phyloP scores from a whole-genome alignment of 805 yeast genomes.

The Cyberlindnera bimundalis region DNA sequence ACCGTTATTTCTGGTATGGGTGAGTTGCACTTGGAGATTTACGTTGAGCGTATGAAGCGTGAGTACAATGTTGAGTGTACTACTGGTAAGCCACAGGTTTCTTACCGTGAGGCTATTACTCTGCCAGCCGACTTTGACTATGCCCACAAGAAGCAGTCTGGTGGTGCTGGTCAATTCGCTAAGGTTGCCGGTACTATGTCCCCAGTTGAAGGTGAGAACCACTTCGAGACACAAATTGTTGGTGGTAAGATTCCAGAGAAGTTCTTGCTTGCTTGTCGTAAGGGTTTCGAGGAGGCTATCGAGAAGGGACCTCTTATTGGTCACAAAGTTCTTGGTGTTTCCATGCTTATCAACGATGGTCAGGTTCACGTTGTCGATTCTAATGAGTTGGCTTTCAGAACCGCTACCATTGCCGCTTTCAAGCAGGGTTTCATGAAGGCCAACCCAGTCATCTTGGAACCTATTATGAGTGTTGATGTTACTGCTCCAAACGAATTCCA shows the following conservation, averaged over 20 bases:
- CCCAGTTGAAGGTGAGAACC: slow-evolving; percentile 64
- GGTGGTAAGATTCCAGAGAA: slow-evolving; percentile 98
- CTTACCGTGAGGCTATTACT: slow-evolving; percentile 91
- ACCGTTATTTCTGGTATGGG: slow-evolving; percentile 98
- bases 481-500: slow-evolving; percentile 97
- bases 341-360: slow-evolving; percentile 96
- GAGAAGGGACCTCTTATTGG: slow-evolving; percentile 97
- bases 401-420: slow-evolving; percentile 91
- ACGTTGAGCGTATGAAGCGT: slow-evolving; percentile 96
- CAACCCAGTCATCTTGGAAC: slow-evolving; percentile 88
- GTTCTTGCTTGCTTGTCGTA: slow-evolving; percentile 87
- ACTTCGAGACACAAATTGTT: slow-evolving; percentile 81
- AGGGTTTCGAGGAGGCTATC: slow-evolving; percentile 92
- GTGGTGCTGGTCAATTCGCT: slow-evolving; percentile 99
- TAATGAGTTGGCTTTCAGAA: slow-evolving; percentile 89
- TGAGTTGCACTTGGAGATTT: slow-evolving; percentile 93
- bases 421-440: slow-evolving; percentile 83
- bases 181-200: slow-evolving; percentile 84
- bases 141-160: slow-evolving; percentile 96
- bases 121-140: slow-evolving; percentile 76
- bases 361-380: slow-evolving; percentile 96
- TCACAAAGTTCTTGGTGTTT: slow-evolving; percentile 86
- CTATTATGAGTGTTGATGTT: slow-evolving; percentile 90
- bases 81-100: slow-evolving; percentile 97
- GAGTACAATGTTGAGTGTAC: slow-evolving; percentile 94